These are phyloP conservation scores for Pharnaceum exiguum DNA, from an alignment of 148 eudicot species.

Conservation along the genomic window DNA sequence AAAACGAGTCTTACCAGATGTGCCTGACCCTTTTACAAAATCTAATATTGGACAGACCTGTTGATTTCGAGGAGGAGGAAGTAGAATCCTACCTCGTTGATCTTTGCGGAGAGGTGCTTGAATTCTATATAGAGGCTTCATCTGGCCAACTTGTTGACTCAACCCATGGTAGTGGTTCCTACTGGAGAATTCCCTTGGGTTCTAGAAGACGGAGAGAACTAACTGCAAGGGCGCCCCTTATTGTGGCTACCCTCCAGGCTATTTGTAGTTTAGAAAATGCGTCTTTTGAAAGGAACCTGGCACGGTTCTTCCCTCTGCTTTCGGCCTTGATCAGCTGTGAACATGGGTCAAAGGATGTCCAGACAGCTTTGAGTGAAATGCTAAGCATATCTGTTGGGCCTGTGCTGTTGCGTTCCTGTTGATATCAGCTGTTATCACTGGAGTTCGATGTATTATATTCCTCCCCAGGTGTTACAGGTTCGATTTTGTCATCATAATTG, in stretches of 20 bases:
- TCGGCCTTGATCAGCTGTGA: constrained; percentile 68
- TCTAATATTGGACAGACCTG: constrained; percentile 60
- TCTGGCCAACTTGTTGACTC: constrained; percentile 27
- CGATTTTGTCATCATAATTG: constrained; percentile 16
- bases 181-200: constrained; percentile 70
- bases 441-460: constrained; percentile 13
- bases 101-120: constrained; percentile 76
- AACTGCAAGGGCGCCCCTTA: constrained; percentile 76
- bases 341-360: constrained; percentile 87
- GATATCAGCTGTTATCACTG: constrained; percentile 20
- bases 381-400: constrained; percentile 65
- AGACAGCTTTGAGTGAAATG: constrained; percentile 73
- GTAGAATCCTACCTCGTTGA: constrained; percentile 64
- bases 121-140: constrained; percentile 63
- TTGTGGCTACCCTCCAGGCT: constrained; percentile 81
- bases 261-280: constrained; percentile 59
- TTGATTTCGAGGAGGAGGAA: constrained; percentile 44
- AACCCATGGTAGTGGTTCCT: constrained; percentile 25
- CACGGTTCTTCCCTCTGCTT: constrained; percentile 66
- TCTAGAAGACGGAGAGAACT: constrained; percentile 73
- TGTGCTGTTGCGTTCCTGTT: constrained; percentile 55
- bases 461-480: constrained; percentile 4
- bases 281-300: constrained; percentile 62
- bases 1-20: constrained; percentile 88
- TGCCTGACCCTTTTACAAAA: constrained; percentile 87